phyloP scores from a whole-genome alignment of 306 rosid genomes.

The Sesbania bispinosa region DNA sequence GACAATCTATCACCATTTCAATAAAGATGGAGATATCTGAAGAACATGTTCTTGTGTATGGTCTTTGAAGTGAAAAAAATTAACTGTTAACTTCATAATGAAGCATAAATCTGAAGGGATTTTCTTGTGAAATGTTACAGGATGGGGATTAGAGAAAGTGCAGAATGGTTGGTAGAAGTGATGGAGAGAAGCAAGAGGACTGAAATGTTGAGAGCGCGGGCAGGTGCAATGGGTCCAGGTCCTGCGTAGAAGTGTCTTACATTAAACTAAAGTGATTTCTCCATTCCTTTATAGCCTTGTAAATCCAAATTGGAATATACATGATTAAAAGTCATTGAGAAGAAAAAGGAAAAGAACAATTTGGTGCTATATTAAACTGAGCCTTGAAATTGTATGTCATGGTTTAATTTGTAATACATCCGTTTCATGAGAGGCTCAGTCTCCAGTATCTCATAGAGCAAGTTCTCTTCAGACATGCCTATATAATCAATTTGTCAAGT shows the following conservation, averaged over 20 bases:
- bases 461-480: conserved; percentile 18
- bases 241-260: conserved; percentile 35
- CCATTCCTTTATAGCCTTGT: conserved; percentile 31
- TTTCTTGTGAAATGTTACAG: conserved; percentile 43
- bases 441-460: background rate
- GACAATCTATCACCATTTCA: conserved; percentile 16
- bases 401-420: conserved; percentile 20
- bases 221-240: conserved; percentile 59
- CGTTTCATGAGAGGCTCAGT: conserved; percentile 23
- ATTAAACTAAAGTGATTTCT: conserved; percentile 25
- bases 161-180: conserved; percentile 93
- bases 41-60: background rate
- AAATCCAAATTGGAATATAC: conserved; percentile 39
- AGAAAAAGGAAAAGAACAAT: conserved; percentile 8
- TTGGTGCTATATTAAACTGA: conserved; percentile 18
- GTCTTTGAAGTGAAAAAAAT: background rate
- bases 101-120: background rate
- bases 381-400: conserved; percentile 19
- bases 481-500: conserved; percentile 13
- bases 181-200: conserved; percentile 99
- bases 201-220: conserved; percentile 78
- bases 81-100: background rate
- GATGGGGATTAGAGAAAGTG: conserved; percentile 80
- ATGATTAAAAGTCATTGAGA: conserved; percentile 12
- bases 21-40: conserved; percentile 6